Evolutionary conservation across 2,329 filamentous ascomycete genomes (phyloP).

Genomic region (Diplocarpon rosae): DNA sequence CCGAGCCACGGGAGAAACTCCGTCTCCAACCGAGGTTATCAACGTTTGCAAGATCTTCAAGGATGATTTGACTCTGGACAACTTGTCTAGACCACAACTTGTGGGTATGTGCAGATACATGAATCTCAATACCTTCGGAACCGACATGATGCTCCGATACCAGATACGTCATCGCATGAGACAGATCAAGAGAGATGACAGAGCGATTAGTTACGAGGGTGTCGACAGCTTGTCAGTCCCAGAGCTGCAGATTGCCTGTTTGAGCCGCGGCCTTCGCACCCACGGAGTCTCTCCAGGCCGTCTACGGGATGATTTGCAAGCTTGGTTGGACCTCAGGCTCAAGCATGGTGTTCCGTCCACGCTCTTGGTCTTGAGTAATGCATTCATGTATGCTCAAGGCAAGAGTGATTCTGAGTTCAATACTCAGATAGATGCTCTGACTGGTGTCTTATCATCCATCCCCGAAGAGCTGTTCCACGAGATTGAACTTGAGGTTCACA

Average conservation of each 20-base stretch:
- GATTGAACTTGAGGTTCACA: conserved; percentile 96
- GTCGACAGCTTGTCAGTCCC: conserved; percentile 87
- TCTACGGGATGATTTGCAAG: conserved; percentile 79
- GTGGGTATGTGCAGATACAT: conserved; percentile 98
- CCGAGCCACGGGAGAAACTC: conserved; percentile 78
- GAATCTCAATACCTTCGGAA: conserved; percentile 94
- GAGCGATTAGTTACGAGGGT: conserved; percentile 86
- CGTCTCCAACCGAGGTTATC: conserved; percentile 84
- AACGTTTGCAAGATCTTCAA: conserved; percentile 99
- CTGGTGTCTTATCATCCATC: conserved; percentile 85
- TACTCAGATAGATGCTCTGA: conserved; percentile 84
- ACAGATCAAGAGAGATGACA: conserved; percentile 97
- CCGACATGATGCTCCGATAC: conserved; percentile 95
- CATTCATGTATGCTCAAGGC: conserved; percentile 87
- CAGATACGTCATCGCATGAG: conserved; percentile 96
- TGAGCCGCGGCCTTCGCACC: conserved; percentile 83
- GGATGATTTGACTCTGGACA: conserved; percentile 94
- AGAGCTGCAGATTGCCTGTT: conserved; percentile 86
- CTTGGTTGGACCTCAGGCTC: conserved; percentile 88
- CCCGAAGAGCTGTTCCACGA: conserved; percentile 99
- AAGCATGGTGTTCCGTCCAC: conserved; percentile 95
- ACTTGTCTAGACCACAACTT: conserved; percentile 86
- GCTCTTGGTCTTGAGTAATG: conserved; percentile 88
- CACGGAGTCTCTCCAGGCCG: conserved; percentile 83
- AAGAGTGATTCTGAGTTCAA: conserved; percentile 68